Conservation (phyloP, 2,329 filamentous ascomycete genomes). For the Pestalotiopsis fici region DNA sequence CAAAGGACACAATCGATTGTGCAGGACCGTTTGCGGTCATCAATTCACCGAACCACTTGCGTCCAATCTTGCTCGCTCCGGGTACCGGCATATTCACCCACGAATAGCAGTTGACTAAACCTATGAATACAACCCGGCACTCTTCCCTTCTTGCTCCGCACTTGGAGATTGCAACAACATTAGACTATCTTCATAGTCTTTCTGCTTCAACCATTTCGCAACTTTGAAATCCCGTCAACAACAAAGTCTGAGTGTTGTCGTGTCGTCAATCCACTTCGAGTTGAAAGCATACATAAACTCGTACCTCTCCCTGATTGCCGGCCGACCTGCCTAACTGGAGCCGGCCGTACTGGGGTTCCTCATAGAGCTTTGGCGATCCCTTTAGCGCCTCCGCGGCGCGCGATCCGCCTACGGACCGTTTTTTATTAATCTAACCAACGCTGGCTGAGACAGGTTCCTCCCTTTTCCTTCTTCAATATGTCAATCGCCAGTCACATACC, state of each 20-base stretch:
- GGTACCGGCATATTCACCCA: not conserved
- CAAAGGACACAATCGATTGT: not conserved
- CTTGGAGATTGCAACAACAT: not conserved
- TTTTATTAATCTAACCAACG: not conserved
- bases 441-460: not conserved
- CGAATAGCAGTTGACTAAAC: not conserved
- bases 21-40: not conserved
- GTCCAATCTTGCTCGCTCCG: not conserved
- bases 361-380: not conserved
- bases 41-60: not conserved
- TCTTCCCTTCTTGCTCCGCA: not conserved
- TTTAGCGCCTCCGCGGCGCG: constrained; percentile 1
- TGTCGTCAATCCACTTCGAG: not conserved
- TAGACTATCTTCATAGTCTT: not conserved
- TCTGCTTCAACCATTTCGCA: not conserved
- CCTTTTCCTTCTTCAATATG: constrained; percentile 20
- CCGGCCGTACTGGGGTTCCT: not conserved
- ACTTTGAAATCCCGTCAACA: not conserved
- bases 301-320: not conserved
- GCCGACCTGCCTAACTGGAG: not conserved
- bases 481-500: constrained; percentile 23
- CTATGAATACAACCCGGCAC: not conserved
- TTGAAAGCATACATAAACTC: too few species aligned
- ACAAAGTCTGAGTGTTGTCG: not conserved
- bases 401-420: not conserved